phyloP scores from a whole-genome alignment of 176 grass and related monocot genomes.

The Phragmites australis region DNA sequence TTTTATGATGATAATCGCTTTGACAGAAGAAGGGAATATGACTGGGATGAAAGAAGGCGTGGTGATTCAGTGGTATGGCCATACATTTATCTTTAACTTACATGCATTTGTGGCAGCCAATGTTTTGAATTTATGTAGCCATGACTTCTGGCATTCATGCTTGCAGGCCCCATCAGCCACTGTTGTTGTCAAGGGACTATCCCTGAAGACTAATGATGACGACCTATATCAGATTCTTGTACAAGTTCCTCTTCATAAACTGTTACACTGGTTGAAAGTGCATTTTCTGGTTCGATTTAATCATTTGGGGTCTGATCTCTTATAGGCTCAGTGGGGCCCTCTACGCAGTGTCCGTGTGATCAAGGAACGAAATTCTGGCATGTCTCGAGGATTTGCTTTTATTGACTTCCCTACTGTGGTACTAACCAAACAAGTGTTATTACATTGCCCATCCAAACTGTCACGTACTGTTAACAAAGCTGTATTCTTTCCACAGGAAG shows the following conservation, averaged over 20 bases:
- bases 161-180: slow-evolving; percentile 87
- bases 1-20: slow-evolving; percentile 72
- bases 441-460: slow-evolving; percentile 12
- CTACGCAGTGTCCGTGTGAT: slow-evolving; percentile 92
- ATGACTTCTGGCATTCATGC: slow-evolving; percentile 33
- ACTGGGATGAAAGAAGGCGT: slow-evolving; percentile 72
- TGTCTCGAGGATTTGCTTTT: slow-evolving; percentile 97
- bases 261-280: slow-evolving; percentile 57
- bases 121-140: not conserved
- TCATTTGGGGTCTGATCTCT: slow-evolving; percentile 61
- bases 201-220: slow-evolving; percentile 85
- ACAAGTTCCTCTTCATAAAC: slow-evolving; percentile 56
- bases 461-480: slow-evolving; percentile 29
- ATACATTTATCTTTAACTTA: slow-evolving; percentile 11
- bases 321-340: slow-evolving; percentile 99
- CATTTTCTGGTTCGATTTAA: slow-evolving; percentile 58
- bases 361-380: slow-evolving; percentile 84
- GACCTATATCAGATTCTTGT: slow-evolving; percentile 96
- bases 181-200: slow-evolving; percentile 87
- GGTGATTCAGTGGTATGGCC: slow-evolving; percentile 68
- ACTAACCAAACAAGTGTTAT: slow-evolving; percentile 42
- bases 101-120: not conserved
- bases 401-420: slow-evolving; percentile 96
- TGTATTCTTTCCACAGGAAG: slow-evolving; percentile 59
- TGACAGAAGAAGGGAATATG: slow-evolving; percentile 77